Base-by-base conservation (phyloP, 139 green algal species). In the Closterium sp. region DNA sequence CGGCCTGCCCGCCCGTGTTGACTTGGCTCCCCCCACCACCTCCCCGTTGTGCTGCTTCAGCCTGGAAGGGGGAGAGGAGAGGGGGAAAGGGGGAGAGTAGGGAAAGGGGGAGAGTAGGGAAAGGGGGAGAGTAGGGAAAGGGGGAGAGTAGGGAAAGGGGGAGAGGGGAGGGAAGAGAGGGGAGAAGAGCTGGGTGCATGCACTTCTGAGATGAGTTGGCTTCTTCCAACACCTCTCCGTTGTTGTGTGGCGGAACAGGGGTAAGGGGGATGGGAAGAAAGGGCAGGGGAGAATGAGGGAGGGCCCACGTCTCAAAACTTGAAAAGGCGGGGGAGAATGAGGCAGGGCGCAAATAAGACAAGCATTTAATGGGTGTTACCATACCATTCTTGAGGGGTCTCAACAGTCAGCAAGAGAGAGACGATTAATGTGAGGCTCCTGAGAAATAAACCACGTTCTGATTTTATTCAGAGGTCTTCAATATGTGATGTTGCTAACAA, bases 11-110 rank as follows among this genome's bases (percentile, higher is more conserved):
- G 88, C 29, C 27, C 88, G 28, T 9, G 88, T 90, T 70, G 88
- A 90, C 28, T 90, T 90, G 29, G 88, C 88, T 90, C 88, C 88
- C 29, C 88, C 88, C 28, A 62, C 27, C n/a, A 90, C 70, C 29
- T 90, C 88, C 28, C 88, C 88, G 29, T 90, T 90, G 28, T 90
- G 88, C 88, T 90, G 88, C 88, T 90, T 90, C 88, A 90, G 70
- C n/a, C 88, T 90, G 88, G 29, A 0, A 1, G 13, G 31, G 1
- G 31, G 17, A 89, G 10, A 4, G 31, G 10, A 32, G 19, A 24
- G 31, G 86, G 86, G 31, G 1, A 5, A 88, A 13, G 19, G 1
- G 17, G 13, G 31, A 45, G 38, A 45, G 31, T 13, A 89, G 86
- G 31, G 31, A 62, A 32, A n/a, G 31, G 31, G 86, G 31, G 31